Evolutionary conservation across 768 basidiomycete genomes (phyloP), one percentile per base, ranked within the genome.

Genomic region (Suillus ampliporus): DNA sequence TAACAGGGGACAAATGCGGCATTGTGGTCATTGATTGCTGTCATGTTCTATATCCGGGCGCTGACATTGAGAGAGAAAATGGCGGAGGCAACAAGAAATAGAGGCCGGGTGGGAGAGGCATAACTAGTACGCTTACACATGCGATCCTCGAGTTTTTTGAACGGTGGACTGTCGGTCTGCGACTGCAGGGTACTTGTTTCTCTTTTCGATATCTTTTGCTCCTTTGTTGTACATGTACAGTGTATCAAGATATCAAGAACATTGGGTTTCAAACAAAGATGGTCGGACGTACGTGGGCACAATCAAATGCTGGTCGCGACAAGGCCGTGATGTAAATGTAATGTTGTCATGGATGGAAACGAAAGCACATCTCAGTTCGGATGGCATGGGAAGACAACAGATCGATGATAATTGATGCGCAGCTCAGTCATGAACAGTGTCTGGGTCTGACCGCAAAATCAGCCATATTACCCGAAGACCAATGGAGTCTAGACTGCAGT

Each of bases 1-100:
- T 47, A 28, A 34, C 35, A 95, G 92, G 94, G 94, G 47, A 91
- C 91, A 38, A 94, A 94, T 70, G 89, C 87, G 31, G 88, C 89
- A 14, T 75, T 96, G 56, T 97, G 87, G 83, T 93, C 91, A 26
- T 70, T 92, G 56, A 83, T 94, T 69, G 90, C 92, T 19, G 80
- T 84, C 28, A 65, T 82, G 60, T 88, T 88, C 70, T 97, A 94
- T 69, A 74, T 76, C 15, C 84, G 88, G 60, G 91, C 92, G 14
- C 78, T 87, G 46, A 73, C 82, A 64, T 80, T 84, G 21, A 90
- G 89, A 70, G 94, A 95, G 78, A 79, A 71, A 59, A 89, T 92
- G 79, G 82, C 79, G 60, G 89, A 84, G 65, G 85, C 86, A 47
- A 88, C 88, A 73, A 80, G 77, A 66, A 86, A 89, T 71, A 84